Conservation (phyloP, 2,329 filamentous ascomycete genomes). For the Fusarium tanahbumbuense region DNA sequence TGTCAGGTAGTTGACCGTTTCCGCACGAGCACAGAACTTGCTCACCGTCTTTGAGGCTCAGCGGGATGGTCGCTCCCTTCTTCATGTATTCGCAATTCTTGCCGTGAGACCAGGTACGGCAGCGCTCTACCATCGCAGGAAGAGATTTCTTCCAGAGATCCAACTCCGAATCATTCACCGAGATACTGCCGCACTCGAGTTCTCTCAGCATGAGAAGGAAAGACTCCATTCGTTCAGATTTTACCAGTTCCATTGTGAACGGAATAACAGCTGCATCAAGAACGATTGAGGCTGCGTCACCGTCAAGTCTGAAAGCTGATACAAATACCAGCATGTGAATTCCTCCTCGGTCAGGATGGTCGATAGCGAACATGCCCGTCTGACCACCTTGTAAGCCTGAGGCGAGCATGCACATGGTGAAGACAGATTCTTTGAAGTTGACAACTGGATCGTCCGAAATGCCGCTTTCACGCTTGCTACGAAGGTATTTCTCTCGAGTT, state of each 20-base stretch:
- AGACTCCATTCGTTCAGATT: slow-evolving; percentile 48
- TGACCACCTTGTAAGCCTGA: slow-evolving; percentile 59
- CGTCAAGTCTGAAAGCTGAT: slow-evolving; percentile 59
- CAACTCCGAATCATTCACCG: slow-evolving; percentile 68
- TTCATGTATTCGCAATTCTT: slow-evolving; percentile 57
- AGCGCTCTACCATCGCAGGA: slow-evolving; percentile 60
- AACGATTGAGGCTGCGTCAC: slow-evolving; percentile 55
- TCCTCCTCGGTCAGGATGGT: slow-evolving; percentile 51
- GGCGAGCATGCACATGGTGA: slow-evolving; percentile 59
- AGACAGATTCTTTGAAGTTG: slow-evolving; percentile 62
- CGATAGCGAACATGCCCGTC: slow-evolving; percentile 58
- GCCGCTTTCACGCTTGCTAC: slow-evolving; percentile 44
- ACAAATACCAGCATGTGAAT: slow-evolving; percentile 57
- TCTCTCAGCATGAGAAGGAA: slow-evolving; percentile 55
- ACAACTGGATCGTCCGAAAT: slow-evolving; percentile 51
- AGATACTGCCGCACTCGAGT: slow-evolving; percentile 54
- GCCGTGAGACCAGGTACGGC: slow-evolving; percentile 60
- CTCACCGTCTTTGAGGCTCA: slow-evolving; percentile 52
- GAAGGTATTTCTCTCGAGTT: slow-evolving; percentile 53
- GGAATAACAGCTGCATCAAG: slow-evolving; percentile 62
- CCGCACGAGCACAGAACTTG: slow-evolving; percentile 61
- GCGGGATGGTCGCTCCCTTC: slow-evolving; percentile 52
- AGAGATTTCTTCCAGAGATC: slow-evolving; percentile 61
- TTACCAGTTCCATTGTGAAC: slow-evolving; percentile 52
- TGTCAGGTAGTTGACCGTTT: slow-evolving; percentile 54